A percentile compares a stretch with the other conserved stretches of the same genome.
Conservation (phyloP, 2,329 filamentous ascomycete genomes). For the Fusarium cicatricum region DNA sequence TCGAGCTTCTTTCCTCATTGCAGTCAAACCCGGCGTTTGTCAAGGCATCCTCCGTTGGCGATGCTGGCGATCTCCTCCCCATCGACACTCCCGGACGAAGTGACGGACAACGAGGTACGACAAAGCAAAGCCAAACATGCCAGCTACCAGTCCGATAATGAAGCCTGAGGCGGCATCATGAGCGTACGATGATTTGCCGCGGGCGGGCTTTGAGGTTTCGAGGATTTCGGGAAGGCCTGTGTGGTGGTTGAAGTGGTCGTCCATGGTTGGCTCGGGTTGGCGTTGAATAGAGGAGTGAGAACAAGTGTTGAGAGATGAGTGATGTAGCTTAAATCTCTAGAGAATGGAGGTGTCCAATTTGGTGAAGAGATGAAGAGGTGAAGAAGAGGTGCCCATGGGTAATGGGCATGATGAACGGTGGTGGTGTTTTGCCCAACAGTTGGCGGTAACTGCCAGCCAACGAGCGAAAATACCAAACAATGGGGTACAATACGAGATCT, state of each 20-base stretch:
- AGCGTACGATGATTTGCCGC: background rate
- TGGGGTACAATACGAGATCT: background rate
- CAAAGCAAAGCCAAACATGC: slow-evolving; percentile 19
- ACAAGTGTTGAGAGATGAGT: background rate
- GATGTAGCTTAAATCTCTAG: no score
- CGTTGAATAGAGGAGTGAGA: background rate
- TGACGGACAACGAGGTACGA: slow-evolving; percentile 19
- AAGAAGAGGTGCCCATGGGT: background rate
- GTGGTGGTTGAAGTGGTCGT: background rate
- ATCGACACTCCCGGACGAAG: background rate
- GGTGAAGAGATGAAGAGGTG: no score
- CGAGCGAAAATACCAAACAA: background rate
- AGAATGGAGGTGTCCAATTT: no score
- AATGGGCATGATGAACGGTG: background rate
- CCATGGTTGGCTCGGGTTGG: background rate
- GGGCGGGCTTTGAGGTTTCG: background rate
- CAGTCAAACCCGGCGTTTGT: no score
- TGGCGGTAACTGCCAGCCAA: slow-evolving; percentile 19
- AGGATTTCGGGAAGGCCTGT: background rate
- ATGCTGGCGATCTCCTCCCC: background rate
- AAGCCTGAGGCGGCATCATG: slow-evolving; percentile 23
- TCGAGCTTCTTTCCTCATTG: no score
- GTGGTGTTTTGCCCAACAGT: background rate
- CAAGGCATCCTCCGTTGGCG: background rate
- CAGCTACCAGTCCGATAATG: slow-evolving; percentile 16